Conservation (phyloP, 495 filamentous ascomycete genomes). For the Penicillium dipodomyicola region DNA sequence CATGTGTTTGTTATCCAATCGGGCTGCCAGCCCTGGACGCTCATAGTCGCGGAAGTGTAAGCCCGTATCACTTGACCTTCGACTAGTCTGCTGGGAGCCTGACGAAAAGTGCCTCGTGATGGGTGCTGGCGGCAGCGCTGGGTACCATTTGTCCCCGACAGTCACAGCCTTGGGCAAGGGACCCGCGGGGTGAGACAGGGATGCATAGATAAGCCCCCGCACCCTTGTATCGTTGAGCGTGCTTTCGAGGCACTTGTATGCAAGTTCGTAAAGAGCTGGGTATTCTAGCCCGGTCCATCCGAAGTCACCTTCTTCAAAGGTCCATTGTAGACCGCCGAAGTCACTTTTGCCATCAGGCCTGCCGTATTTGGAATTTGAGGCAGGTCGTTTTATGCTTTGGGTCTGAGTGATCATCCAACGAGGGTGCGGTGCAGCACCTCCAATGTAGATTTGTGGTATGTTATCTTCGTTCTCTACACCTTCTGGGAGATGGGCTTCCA, state of each 20-base stretch:
- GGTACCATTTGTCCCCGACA: background rate
- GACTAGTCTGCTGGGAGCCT: background rate
- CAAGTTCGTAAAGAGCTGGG: constrained; percentile 1
- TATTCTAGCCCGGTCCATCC: constrained; percentile 1
- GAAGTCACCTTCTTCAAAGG: constrained; percentile 7
- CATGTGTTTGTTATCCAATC: background rate
- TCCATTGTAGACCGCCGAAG: background rate
- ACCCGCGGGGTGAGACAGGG: background rate
- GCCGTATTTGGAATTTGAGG: background rate
- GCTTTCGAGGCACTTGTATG: background rate
- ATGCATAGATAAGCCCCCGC: background rate
- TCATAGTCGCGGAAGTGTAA: constrained; percentile 9
- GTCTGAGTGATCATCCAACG: constrained; percentile 3
- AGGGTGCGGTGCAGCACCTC: constrained; percentile 5
- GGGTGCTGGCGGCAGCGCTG: background rate
- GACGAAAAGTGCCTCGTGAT: background rate
- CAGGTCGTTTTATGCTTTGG: background rate
- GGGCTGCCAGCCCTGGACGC: constrained; percentile 17
- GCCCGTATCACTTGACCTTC: background rate
- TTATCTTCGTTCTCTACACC: background rate
- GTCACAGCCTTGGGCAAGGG: background rate
- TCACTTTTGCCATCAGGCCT: background rate
- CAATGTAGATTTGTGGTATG: background rate
- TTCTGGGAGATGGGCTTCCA: background rate
- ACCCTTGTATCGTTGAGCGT: background rate